Percentiles rank a stretch among this genome's conserved stretches.
phyloP scores from a whole-genome alignment of 1,139 yeast species.

The Blastobotrys illinoisensis region DNA sequence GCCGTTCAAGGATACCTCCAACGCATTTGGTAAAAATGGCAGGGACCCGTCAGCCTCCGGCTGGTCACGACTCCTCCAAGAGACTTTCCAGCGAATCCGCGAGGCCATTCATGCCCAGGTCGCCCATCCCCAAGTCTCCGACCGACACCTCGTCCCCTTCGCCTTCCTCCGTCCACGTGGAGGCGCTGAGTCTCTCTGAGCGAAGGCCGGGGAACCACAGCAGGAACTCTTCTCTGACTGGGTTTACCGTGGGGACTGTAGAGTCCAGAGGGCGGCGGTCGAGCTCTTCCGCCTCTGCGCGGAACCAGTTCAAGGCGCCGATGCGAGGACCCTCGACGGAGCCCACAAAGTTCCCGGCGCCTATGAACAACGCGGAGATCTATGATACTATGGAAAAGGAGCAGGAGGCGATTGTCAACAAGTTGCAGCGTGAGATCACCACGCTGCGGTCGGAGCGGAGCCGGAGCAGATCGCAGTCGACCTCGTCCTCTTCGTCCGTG shows the following conservation, averaged over 20 bases:
- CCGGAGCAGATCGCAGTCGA: constrained; percentile 30
- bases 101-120: not conserved
- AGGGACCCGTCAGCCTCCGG: not conserved
- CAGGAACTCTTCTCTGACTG: constrained; percentile 1
- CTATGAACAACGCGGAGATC: constrained; percentile 20
- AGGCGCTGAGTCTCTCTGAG: not conserved
- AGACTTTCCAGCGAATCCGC: not conserved
- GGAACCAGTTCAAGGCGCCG: not conserved
- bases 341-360: constrained; percentile 3
- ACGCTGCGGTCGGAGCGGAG: constrained; percentile 26
- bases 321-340: not conserved
- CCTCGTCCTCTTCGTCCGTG: constrained; percentile 26
- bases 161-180: not conserved
- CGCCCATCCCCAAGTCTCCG: not conserved
- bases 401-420: constrained; percentile 36
- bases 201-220: not conserved
- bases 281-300: constrained; percentile 13
- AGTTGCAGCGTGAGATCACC: constrained; percentile 33
- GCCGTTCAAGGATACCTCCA: not conserved
- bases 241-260: not conserved
- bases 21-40: not conserved
- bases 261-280: constrained; percentile 12
- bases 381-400: constrained; percentile 32
- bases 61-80: not conserved
- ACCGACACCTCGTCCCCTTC: not conserved